A percentile compares a stretch with the other conserved stretches of the same genome.
Conservation (phyloP, 495 filamentous ascomycete genomes). For the Barbatosphaeria neglecta region DNA sequence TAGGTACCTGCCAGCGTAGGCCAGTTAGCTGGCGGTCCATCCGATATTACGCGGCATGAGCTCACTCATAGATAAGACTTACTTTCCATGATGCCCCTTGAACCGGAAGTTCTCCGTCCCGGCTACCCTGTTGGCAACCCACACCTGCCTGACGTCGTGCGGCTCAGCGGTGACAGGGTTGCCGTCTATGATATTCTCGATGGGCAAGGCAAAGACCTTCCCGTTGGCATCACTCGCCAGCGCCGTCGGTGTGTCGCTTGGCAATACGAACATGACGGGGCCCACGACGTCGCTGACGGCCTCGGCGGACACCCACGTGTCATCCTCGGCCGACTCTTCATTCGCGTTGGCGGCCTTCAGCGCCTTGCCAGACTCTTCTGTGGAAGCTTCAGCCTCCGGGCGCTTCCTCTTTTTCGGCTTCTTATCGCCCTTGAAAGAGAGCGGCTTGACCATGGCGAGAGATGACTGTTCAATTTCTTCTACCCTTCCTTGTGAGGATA, state of each 20-base stretch:
- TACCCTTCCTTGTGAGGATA: too few relatives aligned
- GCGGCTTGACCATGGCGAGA: constrained; percentile 58
- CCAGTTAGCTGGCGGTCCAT: background rate
- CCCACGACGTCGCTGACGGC: constrained; percentile 62
- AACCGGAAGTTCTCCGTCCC: constrained; percentile 73
- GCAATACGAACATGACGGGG: constrained; percentile 69
- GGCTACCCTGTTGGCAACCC: constrained; percentile 76
- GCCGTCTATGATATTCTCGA: constrained; percentile 76
- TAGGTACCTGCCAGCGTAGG: constrained; percentile 49
- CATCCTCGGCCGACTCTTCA: constrained; percentile 48
- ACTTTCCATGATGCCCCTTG: constrained; percentile 81
- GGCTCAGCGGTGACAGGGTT: constrained; percentile 76
- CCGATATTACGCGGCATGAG: too few relatives aligned
- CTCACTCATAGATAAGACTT: constrained; percentile 14
- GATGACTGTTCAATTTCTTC: too few relatives aligned
- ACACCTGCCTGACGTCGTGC: constrained; percentile 89
- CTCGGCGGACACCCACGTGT: constrained; percentile 87
- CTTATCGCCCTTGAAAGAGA: constrained; percentile 95
- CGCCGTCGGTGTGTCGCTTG: constrained; percentile 53
- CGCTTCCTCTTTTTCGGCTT: constrained; percentile 86
- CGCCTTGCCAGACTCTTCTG: constrained; percentile 26
- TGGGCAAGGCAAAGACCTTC: constrained; percentile 62
- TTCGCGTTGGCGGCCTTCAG: constrained; percentile 20
- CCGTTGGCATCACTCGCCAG: constrained; percentile 78
- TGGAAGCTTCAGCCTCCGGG: constrained; percentile 25